These are phyloP conservation scores for Haematococcus lacustris DNA, from an alignment of 139 green algal species.

Conservation along the genomic window DNA sequence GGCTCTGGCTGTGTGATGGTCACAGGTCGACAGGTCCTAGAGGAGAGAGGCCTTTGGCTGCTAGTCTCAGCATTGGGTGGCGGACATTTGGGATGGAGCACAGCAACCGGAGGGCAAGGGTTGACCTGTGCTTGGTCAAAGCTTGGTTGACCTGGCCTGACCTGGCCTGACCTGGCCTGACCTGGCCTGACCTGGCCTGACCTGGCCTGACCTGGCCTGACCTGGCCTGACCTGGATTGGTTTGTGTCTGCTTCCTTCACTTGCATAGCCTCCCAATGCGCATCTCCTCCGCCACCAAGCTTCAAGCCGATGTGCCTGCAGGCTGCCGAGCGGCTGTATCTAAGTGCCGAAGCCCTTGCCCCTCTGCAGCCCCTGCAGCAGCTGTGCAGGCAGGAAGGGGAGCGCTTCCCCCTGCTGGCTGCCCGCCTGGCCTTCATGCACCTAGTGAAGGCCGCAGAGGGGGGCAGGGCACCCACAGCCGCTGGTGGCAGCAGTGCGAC, in stretches of 20 bases:
- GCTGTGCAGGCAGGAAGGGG: constrained; percentile 2
- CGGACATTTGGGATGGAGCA: too few relatives aligned
- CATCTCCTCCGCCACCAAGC: too few relatives aligned
- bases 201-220: not conserved
- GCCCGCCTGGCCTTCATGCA: not conserved
- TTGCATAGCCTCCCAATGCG: not conserved
- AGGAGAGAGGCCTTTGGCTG: too few relatives aligned
- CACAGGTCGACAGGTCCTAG: too few relatives aligned
- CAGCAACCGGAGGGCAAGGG: too few relatives aligned
- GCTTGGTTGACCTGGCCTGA: too few relatives aligned
- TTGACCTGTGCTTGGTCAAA: too few relatives aligned
- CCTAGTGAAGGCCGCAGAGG: not conserved
- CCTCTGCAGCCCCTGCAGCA: constrained; percentile 4
- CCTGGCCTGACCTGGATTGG: not conserved
- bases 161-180: too few relatives aligned
- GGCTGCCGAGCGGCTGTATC: not conserved
- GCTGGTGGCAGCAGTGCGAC: not conserved
- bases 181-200: not conserved
- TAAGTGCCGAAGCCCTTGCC: not conserved
- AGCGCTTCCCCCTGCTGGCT: constrained; percentile 38
- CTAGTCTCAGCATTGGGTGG: too few relatives aligned
- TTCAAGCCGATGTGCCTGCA: not conserved
- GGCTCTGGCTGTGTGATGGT: too few relatives aligned
- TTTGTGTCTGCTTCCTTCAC: not conserved
- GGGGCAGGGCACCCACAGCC: constrained; percentile 2